A percentile compares a stretch with the other conserved stretches of the same genome.
phyloP scores from a whole-genome alignment of 164 flowering plant genomes.

The Annona squamosa region DNA sequence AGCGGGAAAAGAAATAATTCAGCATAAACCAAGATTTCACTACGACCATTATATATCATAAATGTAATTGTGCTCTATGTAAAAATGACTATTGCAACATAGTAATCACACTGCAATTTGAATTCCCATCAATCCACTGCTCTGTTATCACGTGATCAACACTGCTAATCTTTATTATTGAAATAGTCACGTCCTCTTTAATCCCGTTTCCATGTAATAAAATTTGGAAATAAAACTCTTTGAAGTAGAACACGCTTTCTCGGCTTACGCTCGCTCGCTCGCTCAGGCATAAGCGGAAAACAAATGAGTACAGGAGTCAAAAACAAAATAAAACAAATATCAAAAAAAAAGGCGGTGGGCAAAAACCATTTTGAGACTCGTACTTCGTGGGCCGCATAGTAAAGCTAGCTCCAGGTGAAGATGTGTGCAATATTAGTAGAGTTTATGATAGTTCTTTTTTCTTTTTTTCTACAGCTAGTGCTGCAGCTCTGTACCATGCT shows the following conservation, averaged over 20 bases:
- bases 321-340: not conserved
- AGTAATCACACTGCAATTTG: too few relatives aligned
- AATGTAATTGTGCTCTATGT: too few relatives aligned
- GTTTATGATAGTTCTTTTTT: slow-evolving; percentile 22
- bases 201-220: too few relatives aligned
- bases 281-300: slow-evolving; percentile 54
- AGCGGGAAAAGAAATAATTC: too few relatives aligned
- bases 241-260: slow-evolving; percentile 21
- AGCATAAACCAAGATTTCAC: too few relatives aligned
- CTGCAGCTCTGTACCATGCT: slow-evolving; percentile 88
- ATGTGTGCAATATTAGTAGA: not conserved
- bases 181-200: too few relatives aligned
- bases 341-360: slow-evolving; percentile 10
- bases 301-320: slow-evolving; percentile 2
- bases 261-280: slow-evolving; percentile 29
- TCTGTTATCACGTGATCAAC: too few relatives aligned
- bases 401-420: not conserved
- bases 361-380: slow-evolving; percentile 4
- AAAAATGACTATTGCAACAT: too few relatives aligned
- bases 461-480: slow-evolving; percentile 51
- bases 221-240: slow-evolving; percentile 3
- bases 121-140: too few relatives aligned
- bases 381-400: not conserved
- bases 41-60: too few relatives aligned
- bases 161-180: too few relatives aligned